A percentile compares a stretch with the other conserved stretches of the same genome.
These are phyloP conservation scores for Kluyveromyces starmeri DNA, from an alignment of 805 yeast genomes.

Conservation along the genomic window DNA sequence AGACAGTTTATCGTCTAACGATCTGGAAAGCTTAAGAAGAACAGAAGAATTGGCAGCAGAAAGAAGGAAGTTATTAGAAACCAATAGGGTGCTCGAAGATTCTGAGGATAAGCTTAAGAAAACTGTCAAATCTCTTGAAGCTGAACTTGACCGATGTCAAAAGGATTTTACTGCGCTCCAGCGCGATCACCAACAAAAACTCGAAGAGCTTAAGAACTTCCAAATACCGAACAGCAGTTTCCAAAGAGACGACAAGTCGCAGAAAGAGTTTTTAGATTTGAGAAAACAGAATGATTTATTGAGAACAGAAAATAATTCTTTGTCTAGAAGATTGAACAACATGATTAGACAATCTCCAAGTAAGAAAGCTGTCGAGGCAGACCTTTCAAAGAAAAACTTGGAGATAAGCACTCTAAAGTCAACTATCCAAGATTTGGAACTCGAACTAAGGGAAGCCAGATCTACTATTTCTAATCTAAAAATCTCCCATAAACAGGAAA, in stretches of 20 bases:
- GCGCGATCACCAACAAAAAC: not conserved
- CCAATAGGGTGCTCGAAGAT: slow-evolving; percentile 5
- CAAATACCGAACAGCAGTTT: not conserved
- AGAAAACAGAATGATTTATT: slow-evolving; percentile 8
- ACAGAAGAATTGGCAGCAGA: slow-evolving; percentile 1
- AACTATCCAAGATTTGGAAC: slow-evolving; percentile 34
- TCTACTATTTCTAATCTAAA: slow-evolving; percentile 21
- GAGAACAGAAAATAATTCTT: slow-evolving; percentile 6
- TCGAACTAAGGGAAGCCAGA: slow-evolving; percentile 35
- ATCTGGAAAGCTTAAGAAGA: not conserved
- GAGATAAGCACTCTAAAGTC: slow-evolving; percentile 4
- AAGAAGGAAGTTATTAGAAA: slow-evolving; percentile 7
- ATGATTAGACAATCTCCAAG: slow-evolving; percentile 1
- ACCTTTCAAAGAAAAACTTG: slow-evolving; percentile 5
- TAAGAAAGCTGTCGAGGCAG: slow-evolving; percentile 1
- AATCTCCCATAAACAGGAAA: slow-evolving; percentile 5
- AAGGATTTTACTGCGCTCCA: not conserved
- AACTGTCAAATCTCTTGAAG: not conserved
- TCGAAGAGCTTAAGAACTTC: not conserved
- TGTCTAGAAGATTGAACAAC: slow-evolving; percentile 3
- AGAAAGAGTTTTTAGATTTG: slow-evolving; percentile 6
- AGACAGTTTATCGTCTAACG: slow-evolving; percentile 1
- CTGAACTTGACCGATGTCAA: not conserved
- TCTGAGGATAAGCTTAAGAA: not conserved
- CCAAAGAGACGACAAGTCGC: not conserved